Conservation (phyloP, 73 alveolate species). For the Breviolum minutum region DNA sequence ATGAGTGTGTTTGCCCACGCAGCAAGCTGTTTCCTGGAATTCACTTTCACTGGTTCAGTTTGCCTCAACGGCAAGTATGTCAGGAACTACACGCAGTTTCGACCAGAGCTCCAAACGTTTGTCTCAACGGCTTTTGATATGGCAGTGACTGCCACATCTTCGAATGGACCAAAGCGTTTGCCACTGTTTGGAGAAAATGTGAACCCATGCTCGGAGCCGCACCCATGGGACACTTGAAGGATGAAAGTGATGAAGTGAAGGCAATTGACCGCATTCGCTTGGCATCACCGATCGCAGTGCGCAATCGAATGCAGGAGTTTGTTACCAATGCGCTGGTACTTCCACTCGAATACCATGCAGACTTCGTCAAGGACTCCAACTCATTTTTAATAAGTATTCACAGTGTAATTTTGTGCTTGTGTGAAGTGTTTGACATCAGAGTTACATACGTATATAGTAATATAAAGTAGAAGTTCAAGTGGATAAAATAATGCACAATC, state of each 20-base stretch:
- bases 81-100: not conserved
- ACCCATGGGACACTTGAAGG: not conserved
- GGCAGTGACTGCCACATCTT: not conserved
- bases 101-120: not conserved
- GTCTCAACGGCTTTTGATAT: not conserved
- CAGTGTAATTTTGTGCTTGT: no score
- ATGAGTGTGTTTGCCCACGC: not conserved
- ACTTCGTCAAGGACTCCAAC: not conserved
- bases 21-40: not conserved
- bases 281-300: not conserved
- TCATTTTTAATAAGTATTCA: no score
- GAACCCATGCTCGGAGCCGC: not conserved
- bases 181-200: no score
- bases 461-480: no score
- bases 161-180: not conserved
- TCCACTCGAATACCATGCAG: not conserved
- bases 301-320: not conserved
- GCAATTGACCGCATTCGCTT: not conserved
- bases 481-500: no score
- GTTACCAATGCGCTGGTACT: not conserved
- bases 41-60: not conserved
- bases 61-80: slow-evolving; percentile 4
- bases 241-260: not conserved
- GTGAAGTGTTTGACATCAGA: no score
- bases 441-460: no score